These are phyloP conservation scores for Neonectria sp. DNA, from an alignment of 2,329 filamentous ascomycete species.

Conservation along the genomic window DNA sequence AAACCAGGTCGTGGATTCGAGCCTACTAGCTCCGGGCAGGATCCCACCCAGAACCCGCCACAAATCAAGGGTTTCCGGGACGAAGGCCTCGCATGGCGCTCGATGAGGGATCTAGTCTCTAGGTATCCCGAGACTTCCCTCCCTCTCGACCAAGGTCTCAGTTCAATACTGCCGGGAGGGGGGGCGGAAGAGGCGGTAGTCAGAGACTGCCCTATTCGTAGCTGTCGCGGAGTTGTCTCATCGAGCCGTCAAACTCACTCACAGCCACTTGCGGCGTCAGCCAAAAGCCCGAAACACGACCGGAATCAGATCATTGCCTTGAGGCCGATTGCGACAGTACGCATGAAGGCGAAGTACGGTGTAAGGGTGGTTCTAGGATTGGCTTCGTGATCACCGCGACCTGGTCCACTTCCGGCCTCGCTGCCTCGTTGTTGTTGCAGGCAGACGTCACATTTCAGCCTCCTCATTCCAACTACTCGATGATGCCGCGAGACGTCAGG, in stretches of 20 bases:
- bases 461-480: slow-evolving; percentile 14
- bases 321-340: slow-evolving; percentile 12
- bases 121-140: not conserved
- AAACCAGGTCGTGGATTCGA: not conserved
- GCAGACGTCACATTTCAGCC: not conserved
- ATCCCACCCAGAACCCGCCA: slow-evolving; percentile 1
- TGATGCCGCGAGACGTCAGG: slow-evolving; percentile 22
- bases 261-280: slow-evolving; percentile 17
- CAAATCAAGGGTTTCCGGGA: not conserved
- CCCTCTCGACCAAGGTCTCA: slow-evolving; percentile 10
- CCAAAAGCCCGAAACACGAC: slow-evolving; percentile 21
- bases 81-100: slow-evolving; percentile 2
- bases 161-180: slow-evolving; percentile 3
- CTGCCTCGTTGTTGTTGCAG: slow-evolving; percentile 19
- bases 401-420: slow-evolving; percentile 16
- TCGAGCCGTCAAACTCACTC: slow-evolving; percentile 17
- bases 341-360: slow-evolving; percentile 29
- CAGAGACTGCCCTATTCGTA: not conserved
- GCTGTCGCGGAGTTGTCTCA: slow-evolving; percentile 23
- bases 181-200: slow-evolving; percentile 17
- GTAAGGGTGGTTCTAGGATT: slow-evolving; percentile 16
- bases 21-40: not conserved
- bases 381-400: slow-evolving; percentile 13
- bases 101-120: not conserved
- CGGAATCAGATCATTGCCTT: slow-evolving; percentile 25